phyloP scores from a whole-genome alignment of 305 asterid species.

The Salvia sclarea region DNA sequence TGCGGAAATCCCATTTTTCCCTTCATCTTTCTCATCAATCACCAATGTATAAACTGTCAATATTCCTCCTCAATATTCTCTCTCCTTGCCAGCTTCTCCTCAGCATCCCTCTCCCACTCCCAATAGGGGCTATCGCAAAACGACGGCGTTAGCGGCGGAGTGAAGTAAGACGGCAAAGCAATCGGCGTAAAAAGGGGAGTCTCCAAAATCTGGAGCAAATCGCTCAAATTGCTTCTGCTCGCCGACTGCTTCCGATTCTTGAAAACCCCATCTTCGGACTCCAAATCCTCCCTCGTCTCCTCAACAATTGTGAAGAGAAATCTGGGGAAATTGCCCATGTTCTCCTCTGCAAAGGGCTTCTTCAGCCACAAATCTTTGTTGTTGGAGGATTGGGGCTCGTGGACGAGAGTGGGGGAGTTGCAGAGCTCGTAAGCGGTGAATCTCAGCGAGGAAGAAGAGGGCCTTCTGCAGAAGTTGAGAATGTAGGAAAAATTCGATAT shows the following conservation, averaged over 20 bases:
- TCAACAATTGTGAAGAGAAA: constrained; percentile 76
- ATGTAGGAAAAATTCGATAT: constrained; percentile 32
- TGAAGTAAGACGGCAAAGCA: constrained; percentile 61
- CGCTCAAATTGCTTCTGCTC: constrained; percentile 53
- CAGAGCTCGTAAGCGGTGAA: constrained; percentile 39
- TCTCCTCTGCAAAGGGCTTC: constrained; percentile 40
- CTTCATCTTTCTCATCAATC: constrained; percentile 1
- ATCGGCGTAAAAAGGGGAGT: constrained; percentile 64
- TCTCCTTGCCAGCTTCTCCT: constrained; percentile 42
- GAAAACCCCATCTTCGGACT: constrained; percentile 59
- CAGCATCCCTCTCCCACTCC: constrained; percentile 48
- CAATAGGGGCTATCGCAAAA: constrained; percentile 21
- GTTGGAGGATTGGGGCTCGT: constrained; percentile 46
- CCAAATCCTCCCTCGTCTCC: constrained; percentile 76
- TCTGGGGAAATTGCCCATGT: constrained; percentile 41
- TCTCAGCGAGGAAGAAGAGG: constrained; percentile 22
- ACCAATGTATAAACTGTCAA: constrained; percentile 23
- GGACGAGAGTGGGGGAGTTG: constrained; percentile 43
- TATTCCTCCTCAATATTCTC: constrained; percentile 5
- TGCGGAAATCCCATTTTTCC: constrained; percentile 16
- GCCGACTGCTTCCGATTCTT: constrained; percentile 39
- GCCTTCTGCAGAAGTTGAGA: constrained; percentile 40
- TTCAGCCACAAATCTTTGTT: constrained; percentile 37
- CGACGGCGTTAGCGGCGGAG: constrained; percentile 73
- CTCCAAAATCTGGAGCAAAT: constrained; percentile 47